A percentile compares a stretch with the other conserved stretches of the same genome.
phyloP scores from a whole-genome alignment of 805 yeast species.

The Kuraishia piskuri region DNA sequence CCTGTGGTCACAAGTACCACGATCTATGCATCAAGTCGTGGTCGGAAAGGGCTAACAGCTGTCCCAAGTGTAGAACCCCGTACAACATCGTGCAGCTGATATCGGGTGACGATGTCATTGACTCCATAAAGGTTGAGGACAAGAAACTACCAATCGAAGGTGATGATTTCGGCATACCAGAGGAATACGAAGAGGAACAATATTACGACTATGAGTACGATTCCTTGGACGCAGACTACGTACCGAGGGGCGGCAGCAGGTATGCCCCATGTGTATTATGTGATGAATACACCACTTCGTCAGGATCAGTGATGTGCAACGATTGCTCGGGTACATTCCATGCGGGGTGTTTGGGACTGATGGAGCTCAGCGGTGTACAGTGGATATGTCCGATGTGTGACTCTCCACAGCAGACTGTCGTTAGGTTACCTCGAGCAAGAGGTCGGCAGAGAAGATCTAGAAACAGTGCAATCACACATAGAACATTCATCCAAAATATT shows the following conservation, averaged over 20 bases:
- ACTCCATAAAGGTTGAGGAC: slow-evolving; percentile 12
- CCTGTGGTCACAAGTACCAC: slow-evolving; percentile 26
- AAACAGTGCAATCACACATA: slow-evolving; percentile 3
- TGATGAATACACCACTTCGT: slow-evolving; percentile 15
- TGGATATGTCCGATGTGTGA: slow-evolving; percentile 29
- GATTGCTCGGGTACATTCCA: slow-evolving; percentile 25
- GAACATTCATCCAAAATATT: slow-evolving; percentile 12
- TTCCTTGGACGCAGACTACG: slow-evolving; percentile 5
- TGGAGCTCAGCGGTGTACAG: slow-evolving; percentile 9
- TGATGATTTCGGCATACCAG: slow-evolving; percentile 10
- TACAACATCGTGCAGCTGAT: slow-evolving; percentile 15
- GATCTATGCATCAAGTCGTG: slow-evolving; percentile 26
- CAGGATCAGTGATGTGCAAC: slow-evolving; percentile 19
- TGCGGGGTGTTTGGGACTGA: slow-evolving; percentile 19
- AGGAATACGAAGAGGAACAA: not conserved
- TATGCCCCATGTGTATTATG: slow-evolving; percentile 22
- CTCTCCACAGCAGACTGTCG: slow-evolving; percentile 14
- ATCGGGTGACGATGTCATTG: slow-evolving; percentile 9
- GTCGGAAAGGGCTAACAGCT: slow-evolving; percentile 25
- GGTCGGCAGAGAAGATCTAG: slow-evolving; percentile 3
- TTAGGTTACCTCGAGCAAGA: slow-evolving; percentile 1
- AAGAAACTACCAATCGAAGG: slow-evolving; percentile 15
- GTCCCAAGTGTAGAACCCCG: slow-evolving; percentile 24
- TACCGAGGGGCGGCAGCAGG: slow-evolving; percentile 2
- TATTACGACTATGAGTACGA: slow-evolving; percentile 3